These are phyloP conservation scores for Mercurialis annua DNA, from an alignment of 345 rosid genomes.

Conservation along the genomic window DNA sequence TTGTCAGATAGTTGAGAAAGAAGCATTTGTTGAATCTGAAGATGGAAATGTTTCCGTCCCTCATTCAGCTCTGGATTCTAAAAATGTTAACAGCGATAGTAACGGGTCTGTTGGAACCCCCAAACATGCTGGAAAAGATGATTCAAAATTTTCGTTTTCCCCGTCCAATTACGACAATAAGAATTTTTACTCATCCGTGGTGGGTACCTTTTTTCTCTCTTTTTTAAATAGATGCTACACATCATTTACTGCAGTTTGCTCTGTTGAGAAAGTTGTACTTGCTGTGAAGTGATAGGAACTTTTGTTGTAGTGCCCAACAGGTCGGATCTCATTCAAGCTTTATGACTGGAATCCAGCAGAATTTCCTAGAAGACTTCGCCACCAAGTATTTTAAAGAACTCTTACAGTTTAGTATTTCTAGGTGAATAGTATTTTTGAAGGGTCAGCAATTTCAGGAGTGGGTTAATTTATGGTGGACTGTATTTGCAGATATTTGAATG, in stretches of 20 bases:
- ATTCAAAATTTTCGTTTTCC: constrained; percentile 51
- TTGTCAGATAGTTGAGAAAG: constrained; percentile 56
- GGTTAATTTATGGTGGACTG: constrained; percentile 27
- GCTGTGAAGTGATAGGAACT: constrained; percentile 1
- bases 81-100: constrained; percentile 53
- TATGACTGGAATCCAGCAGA: constrained; percentile 99
- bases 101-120: constrained; percentile 52
- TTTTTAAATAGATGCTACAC: too few relatives aligned
- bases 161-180: constrained; percentile 58
- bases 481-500: constrained; percentile 78
- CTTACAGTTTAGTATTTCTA: constrained; percentile 64
- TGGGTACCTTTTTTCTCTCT: constrained; percentile 39
- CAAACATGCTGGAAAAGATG: constrained; percentile 48
- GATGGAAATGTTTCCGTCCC: constrained; percentile 46
- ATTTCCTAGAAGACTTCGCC: constrained; percentile 98
- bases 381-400: constrained; percentile 79
- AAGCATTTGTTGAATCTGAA: constrained; percentile 53
- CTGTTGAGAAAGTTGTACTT: constrained; percentile 7
- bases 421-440: constrained; percentile 12
- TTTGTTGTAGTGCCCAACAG: constrained; percentile 82
- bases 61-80: constrained; percentile 44
- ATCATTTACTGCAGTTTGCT: constrained; percentile 1
- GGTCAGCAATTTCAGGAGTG: constrained; percentile 26
- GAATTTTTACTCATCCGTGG: constrained; percentile 73
- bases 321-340: constrained; percentile 95